Evolutionary conservation across 257 asterid species (phyloP).

Genomic region (Catharanthus roseus): DNA sequence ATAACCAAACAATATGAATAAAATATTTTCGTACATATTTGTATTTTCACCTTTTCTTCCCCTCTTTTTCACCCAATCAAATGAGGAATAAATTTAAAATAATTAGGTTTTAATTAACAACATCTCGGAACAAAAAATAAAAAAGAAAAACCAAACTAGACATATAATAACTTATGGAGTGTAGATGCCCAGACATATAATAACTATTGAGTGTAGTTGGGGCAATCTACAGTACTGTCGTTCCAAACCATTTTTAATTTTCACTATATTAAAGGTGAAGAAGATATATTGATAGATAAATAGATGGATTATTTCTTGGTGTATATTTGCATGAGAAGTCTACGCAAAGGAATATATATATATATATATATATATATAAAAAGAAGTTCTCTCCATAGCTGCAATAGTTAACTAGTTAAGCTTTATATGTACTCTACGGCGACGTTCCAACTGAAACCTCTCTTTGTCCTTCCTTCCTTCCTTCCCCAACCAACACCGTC

Average conservation of each 20-base stretch:
- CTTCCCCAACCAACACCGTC: conserved; percentile 6
- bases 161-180: too few relatives aligned
- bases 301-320: conserved; percentile 16
- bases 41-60: too few relatives aligned
- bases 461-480: not conserved
- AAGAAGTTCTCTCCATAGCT: not conserved
- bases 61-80: too few relatives aligned
- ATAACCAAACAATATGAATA: too few relatives aligned
- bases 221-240: conserved; percentile 27
- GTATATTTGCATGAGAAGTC: conserved; percentile 15
- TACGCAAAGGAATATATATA: conserved; percentile 21
- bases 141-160: too few relatives aligned
- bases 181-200: too few relatives aligned
- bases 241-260: too few relatives aligned
- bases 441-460: conserved; percentile 18
- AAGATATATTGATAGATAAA: conserved; percentile 1
- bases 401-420: conserved; percentile 13
- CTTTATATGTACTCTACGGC: conserved; percentile 24
- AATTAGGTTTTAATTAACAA: too few relatives aligned
- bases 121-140: too few relatives aligned
- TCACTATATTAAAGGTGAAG: too few relatives aligned
- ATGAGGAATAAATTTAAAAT: too few relatives aligned
- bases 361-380: conserved; percentile 4
- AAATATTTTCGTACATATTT: too few relatives aligned
- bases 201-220: conserved; percentile 27